These are phyloP conservation scores for Xylaria curta DNA, from an alignment of 495 filamentous ascomycete species.

Conservation along the genomic window DNA sequence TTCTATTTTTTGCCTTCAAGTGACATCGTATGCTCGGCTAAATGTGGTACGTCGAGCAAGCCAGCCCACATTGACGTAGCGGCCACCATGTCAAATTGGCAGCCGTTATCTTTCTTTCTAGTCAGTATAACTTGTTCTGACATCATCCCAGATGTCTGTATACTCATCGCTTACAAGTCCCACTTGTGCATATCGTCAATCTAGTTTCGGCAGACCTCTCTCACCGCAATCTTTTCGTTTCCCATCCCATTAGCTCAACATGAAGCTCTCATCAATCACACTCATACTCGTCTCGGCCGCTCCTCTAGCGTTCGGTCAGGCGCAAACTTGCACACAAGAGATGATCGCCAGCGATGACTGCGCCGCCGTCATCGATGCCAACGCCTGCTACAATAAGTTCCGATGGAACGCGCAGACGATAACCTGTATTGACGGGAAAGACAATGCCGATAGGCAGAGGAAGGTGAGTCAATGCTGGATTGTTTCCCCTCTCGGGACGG, in stretches of 20 bases:
- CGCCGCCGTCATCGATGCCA: constrained; percentile 50
- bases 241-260: neutral
- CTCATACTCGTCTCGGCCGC: constrained; percentile 37
- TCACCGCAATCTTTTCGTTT: neutral
- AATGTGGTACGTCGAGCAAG: constrained; percentile 24
- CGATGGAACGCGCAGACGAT: constrained; percentile 47
- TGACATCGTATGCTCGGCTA: constrained; percentile 20
- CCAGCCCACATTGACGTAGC: neutral
- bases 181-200: constrained; percentile 5
- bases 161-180: constrained; percentile 8
- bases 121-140: constrained; percentile 37
- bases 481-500: neutral
- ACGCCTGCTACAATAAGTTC: constrained; percentile 55
- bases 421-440: constrained; percentile 46
- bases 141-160: constrained; percentile 15
- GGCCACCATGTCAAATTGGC: constrained; percentile 21
- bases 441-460: constrained; percentile 40
- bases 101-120: constrained; percentile 5
- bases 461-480: constrained; percentile 34
- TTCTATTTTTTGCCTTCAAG: constrained; percentile 7
- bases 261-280: constrained; percentile 37
- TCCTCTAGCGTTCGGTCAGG: constrained; percentile 37
- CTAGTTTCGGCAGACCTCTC: neutral
- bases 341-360: constrained; percentile 48
- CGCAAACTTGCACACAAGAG: constrained; percentile 40